These are phyloP conservation scores for Escovopsis sp. DNA, from an alignment of 2,329 filamentous ascomycete genomes.

Conservation along the genomic window DNA sequence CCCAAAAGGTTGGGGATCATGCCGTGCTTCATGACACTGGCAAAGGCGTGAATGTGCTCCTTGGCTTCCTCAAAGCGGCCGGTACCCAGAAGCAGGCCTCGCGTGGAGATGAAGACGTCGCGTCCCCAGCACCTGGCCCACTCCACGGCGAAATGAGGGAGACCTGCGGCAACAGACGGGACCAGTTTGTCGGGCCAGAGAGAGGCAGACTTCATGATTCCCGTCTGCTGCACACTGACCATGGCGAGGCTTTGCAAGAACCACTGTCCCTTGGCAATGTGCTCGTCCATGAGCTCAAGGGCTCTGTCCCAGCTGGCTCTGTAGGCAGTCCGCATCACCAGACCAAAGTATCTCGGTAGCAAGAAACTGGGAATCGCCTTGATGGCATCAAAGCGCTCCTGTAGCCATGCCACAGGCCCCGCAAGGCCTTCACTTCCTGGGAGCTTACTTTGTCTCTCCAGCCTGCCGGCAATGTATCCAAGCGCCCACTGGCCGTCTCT, in stretches of 20 bases:
- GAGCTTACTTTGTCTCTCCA: slow-evolving; percentile 55
- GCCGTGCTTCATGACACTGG: slow-evolving; percentile 90
- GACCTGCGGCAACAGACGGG: slow-evolving; percentile 74
- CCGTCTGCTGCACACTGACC: slow-evolving; percentile 84
- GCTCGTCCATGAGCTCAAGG: slow-evolving; percentile 62
- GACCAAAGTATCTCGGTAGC: slow-evolving; percentile 80
- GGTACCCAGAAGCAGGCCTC: slow-evolving; percentile 81
- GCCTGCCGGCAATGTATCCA: slow-evolving; percentile 68
- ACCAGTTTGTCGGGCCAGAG: slow-evolving; percentile 75
- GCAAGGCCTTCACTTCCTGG: slow-evolving; percentile 46
- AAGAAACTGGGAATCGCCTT: slow-evolving; percentile 76
- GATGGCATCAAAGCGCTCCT: slow-evolving; percentile 72
- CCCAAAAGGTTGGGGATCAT: slow-evolving; percentile 94
- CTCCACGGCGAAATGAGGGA: slow-evolving; percentile 84
- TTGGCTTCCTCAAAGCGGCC: slow-evolving; percentile 77
- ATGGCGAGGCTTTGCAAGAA: slow-evolving; percentile 81
- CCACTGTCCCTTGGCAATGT: slow-evolving; percentile 66
- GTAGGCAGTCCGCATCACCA: slow-evolving; percentile 79
- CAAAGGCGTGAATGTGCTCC: slow-evolving; percentile 90
- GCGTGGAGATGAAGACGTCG: slow-evolving; percentile 90
- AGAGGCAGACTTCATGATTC: slow-evolving; percentile 77
- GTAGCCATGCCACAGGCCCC: slow-evolving; percentile 61
- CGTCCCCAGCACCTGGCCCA: slow-evolving; percentile 97
- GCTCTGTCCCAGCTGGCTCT: slow-evolving; percentile 65
- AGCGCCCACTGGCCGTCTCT: slow-evolving; percentile 84